phyloP scores from a whole-genome alignment of 495 filamentous ascomycete species.

The Schizothecium vesticola region DNA sequence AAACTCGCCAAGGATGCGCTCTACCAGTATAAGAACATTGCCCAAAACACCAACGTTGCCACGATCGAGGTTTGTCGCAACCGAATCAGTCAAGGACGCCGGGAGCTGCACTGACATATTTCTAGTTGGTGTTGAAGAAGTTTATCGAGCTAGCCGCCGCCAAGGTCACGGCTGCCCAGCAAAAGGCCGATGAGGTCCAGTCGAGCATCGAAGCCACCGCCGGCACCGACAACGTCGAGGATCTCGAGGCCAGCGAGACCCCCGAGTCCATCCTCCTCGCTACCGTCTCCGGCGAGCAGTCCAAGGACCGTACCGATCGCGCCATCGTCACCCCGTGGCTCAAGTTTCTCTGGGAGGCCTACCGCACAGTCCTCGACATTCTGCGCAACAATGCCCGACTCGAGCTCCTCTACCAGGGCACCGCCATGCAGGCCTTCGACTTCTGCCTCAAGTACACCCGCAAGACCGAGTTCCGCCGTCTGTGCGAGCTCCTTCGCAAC shows the following conservation, averaged over 20 bases:
- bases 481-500: slow-evolving; percentile 96
- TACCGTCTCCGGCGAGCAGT: slow-evolving; percentile 96
- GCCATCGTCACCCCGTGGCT: slow-evolving; percentile 98
- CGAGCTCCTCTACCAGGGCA: slow-evolving; percentile 97
- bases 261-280: slow-evolving; percentile 97
- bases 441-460: slow-evolving; percentile 97
- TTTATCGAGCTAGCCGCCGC: slow-evolving; percentile 96
- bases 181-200: slow-evolving; percentile 92
- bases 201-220: slow-evolving; percentile 75
- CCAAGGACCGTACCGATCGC: slow-evolving; percentile 90
- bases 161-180: slow-evolving; percentile 94
- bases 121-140: slow-evolving; percentile 80
- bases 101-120: slow-evolving; percentile 21
- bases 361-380: slow-evolving; percentile 96
- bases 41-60: slow-evolving; percentile 95
- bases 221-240: slow-evolving; percentile 64
- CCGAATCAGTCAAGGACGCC: slow-evolving; percentile 2
- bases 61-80: slow-evolving; percentile 73
- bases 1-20: slow-evolving; percentile 97
- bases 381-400: slow-evolving; percentile 97
- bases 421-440: slow-evolving; percentile 94
- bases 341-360: slow-evolving; percentile 99
- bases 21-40: slow-evolving; percentile 99
- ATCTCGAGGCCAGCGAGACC: slow-evolving; percentile 94
- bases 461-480: slow-evolving; percentile 97